These are phyloP conservation scores for Cadophora sp. DNA, from an alignment of 2,329 filamentous ascomycete species.

Conservation along the genomic window DNA sequence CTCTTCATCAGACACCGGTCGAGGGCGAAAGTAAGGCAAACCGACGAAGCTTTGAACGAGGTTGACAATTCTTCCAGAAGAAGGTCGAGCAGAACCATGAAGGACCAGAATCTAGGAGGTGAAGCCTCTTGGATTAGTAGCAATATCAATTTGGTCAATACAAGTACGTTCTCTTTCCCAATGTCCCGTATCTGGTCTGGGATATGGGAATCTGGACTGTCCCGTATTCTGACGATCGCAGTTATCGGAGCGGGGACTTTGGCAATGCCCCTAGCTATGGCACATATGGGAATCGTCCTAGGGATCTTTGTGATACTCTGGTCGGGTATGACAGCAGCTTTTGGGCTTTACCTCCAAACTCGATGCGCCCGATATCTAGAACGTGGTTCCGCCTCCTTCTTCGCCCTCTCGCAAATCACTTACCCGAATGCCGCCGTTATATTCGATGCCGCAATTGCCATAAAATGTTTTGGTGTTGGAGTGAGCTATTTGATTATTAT, in stretches of 20 bases:
- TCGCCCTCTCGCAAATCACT: slow-evolving; percentile 94
- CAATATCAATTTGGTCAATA: slow-evolving; percentile 94
- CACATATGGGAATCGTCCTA: slow-evolving; percentile 91
- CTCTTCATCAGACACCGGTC: slow-evolving; percentile 35
- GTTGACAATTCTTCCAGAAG: slow-evolving; percentile 31
- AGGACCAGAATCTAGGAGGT: slow-evolving; percentile 71
- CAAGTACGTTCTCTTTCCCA: slow-evolving; percentile 67
- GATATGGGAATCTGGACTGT: not conserved
- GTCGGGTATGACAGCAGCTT: slow-evolving; percentile 87
- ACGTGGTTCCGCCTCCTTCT: slow-evolving; percentile 87
- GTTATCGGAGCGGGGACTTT: slow-evolving; percentile 94
- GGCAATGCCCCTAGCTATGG: slow-evolving; percentile 90
- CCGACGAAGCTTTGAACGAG: not conserved
- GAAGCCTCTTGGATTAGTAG: slow-evolving; percentile 90
- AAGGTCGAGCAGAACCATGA: slow-evolving; percentile 55
- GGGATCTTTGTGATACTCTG: slow-evolving; percentile 87
- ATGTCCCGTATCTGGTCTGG: not conserved
- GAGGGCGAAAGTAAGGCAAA: slow-evolving; percentile 37
- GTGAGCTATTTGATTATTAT: slow-evolving; percentile 99
- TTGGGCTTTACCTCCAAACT: slow-evolving; percentile 93
- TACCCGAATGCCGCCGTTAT: slow-evolving; percentile 95
- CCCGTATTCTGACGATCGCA: slow-evolving; percentile 45
- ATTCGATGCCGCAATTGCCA: slow-evolving; percentile 93
- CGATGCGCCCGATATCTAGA: slow-evolving; percentile 94
- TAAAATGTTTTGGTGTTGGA: slow-evolving; percentile 98